phyloP scores from a whole-genome alignment of 1,139 yeast genomes.

The Blastobotrys serpentis region DNA sequence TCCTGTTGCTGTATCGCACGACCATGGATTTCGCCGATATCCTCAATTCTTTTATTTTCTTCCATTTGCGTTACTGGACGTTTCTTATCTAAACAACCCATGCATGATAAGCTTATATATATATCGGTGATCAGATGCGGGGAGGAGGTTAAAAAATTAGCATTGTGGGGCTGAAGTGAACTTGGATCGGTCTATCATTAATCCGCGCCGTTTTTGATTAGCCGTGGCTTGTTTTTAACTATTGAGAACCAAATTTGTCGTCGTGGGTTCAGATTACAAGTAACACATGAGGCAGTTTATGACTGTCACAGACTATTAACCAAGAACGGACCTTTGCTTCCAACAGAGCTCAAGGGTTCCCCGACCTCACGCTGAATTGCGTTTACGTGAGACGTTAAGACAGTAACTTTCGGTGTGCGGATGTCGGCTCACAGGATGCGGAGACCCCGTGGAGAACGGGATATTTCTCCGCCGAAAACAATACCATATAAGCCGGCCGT shows the following conservation, averaged over 20 bases:
- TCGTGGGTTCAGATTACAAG: too few relatives aligned
- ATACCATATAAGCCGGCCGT: not conserved
- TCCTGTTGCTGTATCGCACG: constrained; percentile 18
- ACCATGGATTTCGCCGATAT: constrained; percentile 16
- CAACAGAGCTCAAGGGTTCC: not conserved
- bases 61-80: not conserved
- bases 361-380: not conserved
- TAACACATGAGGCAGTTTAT: too few relatives aligned
- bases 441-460: too few relatives aligned
- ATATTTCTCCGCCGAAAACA: not conserved
- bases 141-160: not conserved
- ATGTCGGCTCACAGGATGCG: not conserved
- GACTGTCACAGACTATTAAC: too few relatives aligned
- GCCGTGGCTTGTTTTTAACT: too few relatives aligned
- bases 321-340: too few relatives aligned
- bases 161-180: not conserved
- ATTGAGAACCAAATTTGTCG: too few relatives aligned
- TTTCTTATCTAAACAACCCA: not conserved
- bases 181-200: not conserved
- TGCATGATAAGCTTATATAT: too few relatives aligned
- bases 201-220: too few relatives aligned
- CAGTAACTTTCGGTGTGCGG: too few relatives aligned
- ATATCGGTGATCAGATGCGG: not conserved
- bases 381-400: too few relatives aligned
- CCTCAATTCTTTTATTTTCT: constrained; percentile 2